These are phyloP conservation scores for Solanum pimpinellifolium DNA, from an alignment of 257 asterid genomes.

Conservation along the genomic window DNA sequence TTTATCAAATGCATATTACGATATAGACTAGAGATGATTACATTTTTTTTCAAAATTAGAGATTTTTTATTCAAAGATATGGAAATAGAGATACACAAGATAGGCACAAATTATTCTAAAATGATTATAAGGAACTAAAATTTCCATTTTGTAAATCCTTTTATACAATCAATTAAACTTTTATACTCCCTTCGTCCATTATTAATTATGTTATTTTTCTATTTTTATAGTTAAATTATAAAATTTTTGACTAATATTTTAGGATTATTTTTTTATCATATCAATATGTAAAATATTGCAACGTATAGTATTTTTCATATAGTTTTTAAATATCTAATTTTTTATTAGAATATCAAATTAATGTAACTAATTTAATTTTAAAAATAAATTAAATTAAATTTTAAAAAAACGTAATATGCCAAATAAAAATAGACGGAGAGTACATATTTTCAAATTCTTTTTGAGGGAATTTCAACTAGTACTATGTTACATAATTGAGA, in stretches of 20 bases:
- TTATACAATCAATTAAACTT: neutral
- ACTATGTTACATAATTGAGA: neutral
- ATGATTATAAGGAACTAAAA: neutral
- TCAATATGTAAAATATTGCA: too few species aligned
- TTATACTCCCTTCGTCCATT: neutral
- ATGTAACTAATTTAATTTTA: too few species aligned
- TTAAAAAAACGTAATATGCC: too few species aligned
- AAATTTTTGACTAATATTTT: too few species aligned
- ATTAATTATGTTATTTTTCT: too few species aligned
- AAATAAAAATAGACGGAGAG: too few species aligned
- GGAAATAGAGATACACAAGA: fast-evolving
- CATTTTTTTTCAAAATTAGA: neutral
- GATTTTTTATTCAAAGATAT: fast-evolving
- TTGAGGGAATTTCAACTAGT: neutral
- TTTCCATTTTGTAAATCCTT: neutral
- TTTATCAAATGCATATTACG: neutral
- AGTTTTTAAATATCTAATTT: too few species aligned
- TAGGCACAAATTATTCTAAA: neutral
- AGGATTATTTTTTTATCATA: too few species aligned
- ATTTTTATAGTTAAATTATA: too few species aligned
- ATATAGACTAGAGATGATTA: neutral
- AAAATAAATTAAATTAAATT: too few species aligned
- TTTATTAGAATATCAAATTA: too few species aligned
- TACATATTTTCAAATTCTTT: neutral
- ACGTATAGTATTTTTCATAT: too few species aligned